Conservation (phyloP, 2,329 filamentous ascomycete species). For the Orbilia blumenaviensis region DNA sequence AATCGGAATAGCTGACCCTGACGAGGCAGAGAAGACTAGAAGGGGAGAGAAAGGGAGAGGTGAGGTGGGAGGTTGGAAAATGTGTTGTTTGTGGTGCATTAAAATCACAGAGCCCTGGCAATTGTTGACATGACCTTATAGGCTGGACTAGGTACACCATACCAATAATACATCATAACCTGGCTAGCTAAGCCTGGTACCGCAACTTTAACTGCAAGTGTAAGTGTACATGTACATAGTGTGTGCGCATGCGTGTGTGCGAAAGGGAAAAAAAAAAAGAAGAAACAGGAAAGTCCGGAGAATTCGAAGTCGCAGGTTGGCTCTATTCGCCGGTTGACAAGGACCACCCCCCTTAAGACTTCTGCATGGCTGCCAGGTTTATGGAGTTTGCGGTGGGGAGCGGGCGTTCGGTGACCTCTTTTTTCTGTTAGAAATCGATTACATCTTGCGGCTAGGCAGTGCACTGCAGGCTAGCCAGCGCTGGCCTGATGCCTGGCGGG, state of each 20-base stretch:
- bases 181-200: too few species aligned
- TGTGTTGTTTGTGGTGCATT: conserved; percentile 45
- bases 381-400: not conserved
- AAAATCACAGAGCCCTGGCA: not conserved
- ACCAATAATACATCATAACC: too few species aligned
- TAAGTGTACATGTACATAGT: too few species aligned
- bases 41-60: not conserved
- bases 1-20: not conserved
- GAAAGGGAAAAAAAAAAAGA: too few species aligned
- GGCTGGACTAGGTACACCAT: too few species aligned
- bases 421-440: too few species aligned
- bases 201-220: too few species aligned
- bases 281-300: conserved; percentile 43
- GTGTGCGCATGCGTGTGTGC: too few species aligned
- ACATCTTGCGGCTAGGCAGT: conserved; percentile 34
- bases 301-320: conserved; percentile 18
- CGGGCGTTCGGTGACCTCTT: conserved; percentile 39
- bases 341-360: not conserved
- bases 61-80: not conserved
- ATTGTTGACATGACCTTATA: too few species aligned
- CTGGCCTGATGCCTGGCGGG: conserved; percentile 16
- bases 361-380: conserved; percentile 8
- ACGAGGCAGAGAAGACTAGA: too few species aligned
- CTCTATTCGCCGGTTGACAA: conserved; percentile 45
- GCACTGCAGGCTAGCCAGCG: too few species aligned